phyloP scores from a whole-genome alignment of 805 yeast species.

The Zygosaccharomyces gambellarensis region DNA sequence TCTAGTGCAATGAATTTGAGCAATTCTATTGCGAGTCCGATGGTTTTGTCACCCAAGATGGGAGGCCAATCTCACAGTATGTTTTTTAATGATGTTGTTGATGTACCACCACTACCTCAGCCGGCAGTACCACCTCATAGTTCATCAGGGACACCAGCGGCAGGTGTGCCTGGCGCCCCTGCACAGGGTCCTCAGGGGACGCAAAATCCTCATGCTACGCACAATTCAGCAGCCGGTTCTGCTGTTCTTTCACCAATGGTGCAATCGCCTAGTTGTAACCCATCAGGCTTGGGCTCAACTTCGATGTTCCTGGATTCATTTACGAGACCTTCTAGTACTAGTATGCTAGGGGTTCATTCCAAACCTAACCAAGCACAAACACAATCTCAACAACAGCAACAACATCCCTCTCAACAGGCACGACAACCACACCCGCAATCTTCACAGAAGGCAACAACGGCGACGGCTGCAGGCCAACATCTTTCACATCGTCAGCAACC shows the following conservation, averaged over 20 bases:
- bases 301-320: constrained; percentile 24
- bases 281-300: constrained; percentile 10
- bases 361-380: constrained; percentile 9
- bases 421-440: not conserved
- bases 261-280: constrained; percentile 19
- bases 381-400: constrained; percentile 1
- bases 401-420: constrained; percentile 2
- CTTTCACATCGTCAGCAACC: not conserved
- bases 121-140: constrained; percentile 8
- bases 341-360: constrained; percentile 9
- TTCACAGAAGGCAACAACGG: not conserved
- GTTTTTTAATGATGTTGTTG: constrained; percentile 24
- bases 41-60: constrained; percentile 15
- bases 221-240: constrained; percentile 30
- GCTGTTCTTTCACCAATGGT: constrained; percentile 25
- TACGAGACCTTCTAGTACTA: constrained; percentile 20
- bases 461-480: not conserved
- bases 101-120: constrained; percentile 20
- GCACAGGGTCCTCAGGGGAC: not conserved
- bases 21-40: constrained; percentile 16
- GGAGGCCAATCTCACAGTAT: constrained; percentile 14
- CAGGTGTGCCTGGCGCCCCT: constrained; percentile 1
- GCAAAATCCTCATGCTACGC: constrained; percentile 5
- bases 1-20: constrained; percentile 22
- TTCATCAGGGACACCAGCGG: not conserved